phyloP scores from a whole-genome alignment of 2,329 filamentous ascomycete species.

The Colletotrichum sp. region DNA sequence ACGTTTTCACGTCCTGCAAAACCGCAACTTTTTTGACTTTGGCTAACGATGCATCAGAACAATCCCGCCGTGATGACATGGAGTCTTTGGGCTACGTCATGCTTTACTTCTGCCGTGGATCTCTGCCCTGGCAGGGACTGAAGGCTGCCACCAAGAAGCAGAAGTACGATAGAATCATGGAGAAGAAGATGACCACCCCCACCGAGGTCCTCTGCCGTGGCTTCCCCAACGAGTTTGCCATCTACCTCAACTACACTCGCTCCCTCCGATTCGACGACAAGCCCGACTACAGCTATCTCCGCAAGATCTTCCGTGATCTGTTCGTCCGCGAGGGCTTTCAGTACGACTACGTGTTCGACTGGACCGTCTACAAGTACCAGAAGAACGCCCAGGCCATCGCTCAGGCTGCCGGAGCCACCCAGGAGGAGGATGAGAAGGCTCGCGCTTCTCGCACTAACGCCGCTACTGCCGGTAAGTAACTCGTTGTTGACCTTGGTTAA shows the following conservation, averaged over 20 bases:
- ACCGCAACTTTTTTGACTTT: background rate
- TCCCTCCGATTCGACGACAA: conserved; percentile 99
- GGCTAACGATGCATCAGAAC: conserved; percentile 64
- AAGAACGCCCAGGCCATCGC: conserved; percentile 93
- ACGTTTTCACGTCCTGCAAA: conserved; percentile 39
- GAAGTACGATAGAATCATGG: conserved; percentile 99
- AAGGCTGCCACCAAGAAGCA: conserved; percentile 99
- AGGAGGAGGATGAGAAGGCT: conserved; percentile 79
- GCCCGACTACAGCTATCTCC: conserved; percentile 98
- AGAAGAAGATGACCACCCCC: conserved; percentile 99
- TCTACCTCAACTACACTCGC: conserved; percentile 99
- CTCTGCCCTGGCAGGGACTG: conserved; percentile 96
- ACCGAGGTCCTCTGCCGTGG: conserved; percentile 98
- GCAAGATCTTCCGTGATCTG: conserved; percentile 99
- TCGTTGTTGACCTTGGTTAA: conserved; percentile 61
- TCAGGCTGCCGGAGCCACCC: conserved; percentile 68
- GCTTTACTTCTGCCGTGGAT: conserved; percentile 99
- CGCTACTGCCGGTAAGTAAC: conserved; percentile 67
- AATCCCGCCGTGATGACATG: conserved; percentile 99
- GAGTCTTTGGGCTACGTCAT: conserved; percentile 99
- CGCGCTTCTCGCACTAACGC: conserved; percentile 71
- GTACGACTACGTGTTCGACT: conserved; percentile 99
- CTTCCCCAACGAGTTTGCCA: conserved; percentile 99
- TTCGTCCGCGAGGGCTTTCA: conserved; percentile 99
- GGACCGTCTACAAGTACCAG: conserved; percentile 99